Conservation (phyloP, 176 grass and related monocot genomes). For the Thalia dealbata region DNA sequence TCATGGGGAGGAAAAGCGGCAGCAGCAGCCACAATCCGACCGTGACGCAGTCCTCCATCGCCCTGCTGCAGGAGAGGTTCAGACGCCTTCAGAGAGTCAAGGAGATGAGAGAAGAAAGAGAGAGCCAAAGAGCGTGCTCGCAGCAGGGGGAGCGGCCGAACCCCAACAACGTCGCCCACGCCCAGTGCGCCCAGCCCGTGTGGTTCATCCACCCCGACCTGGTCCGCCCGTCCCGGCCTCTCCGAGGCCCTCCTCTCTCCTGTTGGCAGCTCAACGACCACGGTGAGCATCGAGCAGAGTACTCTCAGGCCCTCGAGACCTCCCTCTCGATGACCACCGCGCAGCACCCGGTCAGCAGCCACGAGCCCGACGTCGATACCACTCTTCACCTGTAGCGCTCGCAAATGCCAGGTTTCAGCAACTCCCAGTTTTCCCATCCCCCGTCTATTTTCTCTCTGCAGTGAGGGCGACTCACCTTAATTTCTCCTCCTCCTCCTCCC, state of each 20-base stretch:
- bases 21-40: conserved; percentile 11
- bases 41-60: conserved; percentile 45
- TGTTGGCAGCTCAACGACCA: conserved; percentile 17
- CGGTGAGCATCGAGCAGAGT: conserved; percentile 23
- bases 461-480: too few relatives aligned
- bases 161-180: background rate
- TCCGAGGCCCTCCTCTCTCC: conserved; percentile 21
- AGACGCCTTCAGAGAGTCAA: conserved; percentile 64
- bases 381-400: conserved; percentile 61
- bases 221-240: conserved; percentile 20
- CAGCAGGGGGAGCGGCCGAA: background rate
- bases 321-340: conserved; percentile 26
- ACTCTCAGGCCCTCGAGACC: conserved; percentile 21
- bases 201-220: conserved; percentile 17
- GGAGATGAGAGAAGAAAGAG: conserved; percentile 70
- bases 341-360: conserved; percentile 1
- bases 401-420: background rate
- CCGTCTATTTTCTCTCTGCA: background rate
- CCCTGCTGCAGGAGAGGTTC: conserved; percentile 76
- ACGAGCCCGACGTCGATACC: conserved; percentile 63
- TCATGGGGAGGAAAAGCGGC: conserved; percentile 28
- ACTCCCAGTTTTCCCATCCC: background rate
- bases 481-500: background rate
- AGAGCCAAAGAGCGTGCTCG: background rate
- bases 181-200: background rate